Base-by-base conservation (phyloP, 2,329 filamentous ascomycete species). In the Aspergillus novoparasiticus region DNA sequence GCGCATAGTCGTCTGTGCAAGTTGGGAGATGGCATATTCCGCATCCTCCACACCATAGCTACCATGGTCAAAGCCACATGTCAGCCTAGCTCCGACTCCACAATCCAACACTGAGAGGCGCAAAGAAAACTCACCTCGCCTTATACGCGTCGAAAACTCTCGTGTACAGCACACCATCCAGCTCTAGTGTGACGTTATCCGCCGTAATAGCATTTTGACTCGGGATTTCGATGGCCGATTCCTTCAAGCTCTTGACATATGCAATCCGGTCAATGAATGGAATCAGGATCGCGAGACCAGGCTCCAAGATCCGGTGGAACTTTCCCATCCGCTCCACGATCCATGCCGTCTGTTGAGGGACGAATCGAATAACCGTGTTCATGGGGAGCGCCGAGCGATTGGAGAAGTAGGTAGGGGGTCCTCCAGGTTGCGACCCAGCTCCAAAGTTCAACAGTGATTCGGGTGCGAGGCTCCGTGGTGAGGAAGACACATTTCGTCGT, bases 301-400 rank as follows among this genome's bases (percentile, higher is more conserved):
- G 95, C 72, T 97, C 88, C 57, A 99, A 83, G 73, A 99, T 97
- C 64, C 94, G 87, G 81, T 92, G 90, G 83, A 97, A 99, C 80
- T 94, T 95, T 73, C 95, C 95, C 95, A 99, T 99, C 75, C 95
- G 94, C 86, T 99, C 95, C 62, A 99, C 95, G 64, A 99, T 94
- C 95, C 95, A 99, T 78, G 95, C 95, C 72, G 94, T 98, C 83
- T 99, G 95, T 81, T 99, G 95, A n/a, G 95, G 95, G 48, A 99
- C 95, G 80, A 98, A 99, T 64, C 94, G 92, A 72, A 99, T 84
- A 66, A 99, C 84, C 4, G 95, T 99, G 81, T 99, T 99, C 70
- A 94, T 92, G 32, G 95, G 95, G 58, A 97, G 85, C 26, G 84
- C 79, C 51, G 82, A 81, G 53, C 84, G 80, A 75, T 91, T 90